phyloP scores from a whole-genome alignment of 805 yeast species.

The Saccharomycopsis capsularis region DNA sequence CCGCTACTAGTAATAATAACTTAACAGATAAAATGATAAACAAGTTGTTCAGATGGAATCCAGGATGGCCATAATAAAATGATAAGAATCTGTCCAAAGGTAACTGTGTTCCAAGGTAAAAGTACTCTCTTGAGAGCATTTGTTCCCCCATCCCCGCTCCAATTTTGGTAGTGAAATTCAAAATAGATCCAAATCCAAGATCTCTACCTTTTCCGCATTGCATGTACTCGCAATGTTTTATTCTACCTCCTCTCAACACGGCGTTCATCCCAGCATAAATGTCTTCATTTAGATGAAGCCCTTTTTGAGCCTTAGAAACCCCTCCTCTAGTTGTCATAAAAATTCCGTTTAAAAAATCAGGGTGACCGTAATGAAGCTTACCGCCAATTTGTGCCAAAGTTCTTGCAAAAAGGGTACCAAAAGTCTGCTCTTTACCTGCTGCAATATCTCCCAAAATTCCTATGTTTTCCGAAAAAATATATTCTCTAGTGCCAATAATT shows the following conservation, averaged over 20 bases:
- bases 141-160: conserved; percentile 93
- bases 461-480: conserved; percentile 73
- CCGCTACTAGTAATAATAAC: conserved; percentile 48
- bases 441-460: conserved; percentile 83
- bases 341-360: conserved; percentile 68
- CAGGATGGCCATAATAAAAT: conserved; percentile 81
- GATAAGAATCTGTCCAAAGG: conserved; percentile 74
- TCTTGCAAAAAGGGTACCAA: conserved; percentile 78
- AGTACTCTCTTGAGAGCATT: conserved; percentile 75
- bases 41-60: conserved; percentile 74
- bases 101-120: conserved; percentile 67
- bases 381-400: conserved; percentile 79
- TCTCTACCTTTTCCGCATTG: conserved; percentile 88
- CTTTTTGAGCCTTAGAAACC: conserved; percentile 78
- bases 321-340: conserved; percentile 86
- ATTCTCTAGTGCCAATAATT: conserved; percentile 77
- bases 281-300: conserved; percentile 77
- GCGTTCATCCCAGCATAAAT: conserved; percentile 85
- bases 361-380: conserved; percentile 81
- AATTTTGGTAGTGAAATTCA: conserved; percentile 75
- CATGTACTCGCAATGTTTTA: conserved; percentile 74
- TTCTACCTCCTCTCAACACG: conserved; percentile 70
- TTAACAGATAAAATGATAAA: conserved; percentile 65
- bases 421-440: conserved; percentile 84
- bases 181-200: conserved; percentile 75